A percentile compares a stretch with the other conserved stretches of the same genome.
Evolutionary conservation across 1,284 basidiomycete genomes (phyloP).

Genomic region (Cutaneotrichosporon mucoides): DNA sequence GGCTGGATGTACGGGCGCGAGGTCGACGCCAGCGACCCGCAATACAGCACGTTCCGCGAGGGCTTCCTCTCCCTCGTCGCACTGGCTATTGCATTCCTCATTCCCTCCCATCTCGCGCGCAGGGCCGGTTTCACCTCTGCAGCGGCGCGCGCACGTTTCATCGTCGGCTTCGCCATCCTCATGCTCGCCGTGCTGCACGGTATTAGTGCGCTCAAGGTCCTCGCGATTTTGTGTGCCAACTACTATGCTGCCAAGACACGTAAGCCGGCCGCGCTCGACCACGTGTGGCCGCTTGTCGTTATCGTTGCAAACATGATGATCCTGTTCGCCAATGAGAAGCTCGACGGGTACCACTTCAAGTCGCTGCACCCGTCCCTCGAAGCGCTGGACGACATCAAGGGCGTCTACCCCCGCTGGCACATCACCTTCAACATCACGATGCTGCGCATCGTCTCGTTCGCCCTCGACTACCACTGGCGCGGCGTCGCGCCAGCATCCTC

Average conservation of each 20-base stretch:
- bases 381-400: constrained; percentile 56
- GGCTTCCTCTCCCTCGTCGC: constrained; percentile 62
- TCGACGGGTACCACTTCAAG: constrained; percentile 69
- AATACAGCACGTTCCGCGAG: constrained; percentile 76
- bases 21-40: constrained; percentile 73
- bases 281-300: constrained; percentile 32
- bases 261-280: constrained; percentile 18
- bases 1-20: constrained; percentile 54
- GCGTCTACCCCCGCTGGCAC: constrained; percentile 86
- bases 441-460: constrained; percentile 88
- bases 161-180: constrained; percentile 57
- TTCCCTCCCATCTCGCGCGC: constrained; percentile 29
- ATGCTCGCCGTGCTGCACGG: constrained; percentile 85
- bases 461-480: constrained; percentile 86
- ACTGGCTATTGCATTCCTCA: constrained; percentile 53
- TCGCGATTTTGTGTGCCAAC: constrained; percentile 67
- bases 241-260: constrained; percentile 61
- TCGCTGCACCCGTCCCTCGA: constrained; percentile 58
- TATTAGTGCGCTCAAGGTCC: constrained; percentile 72
- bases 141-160: constrained; percentile 40
- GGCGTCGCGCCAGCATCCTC: constrained; percentile 8
- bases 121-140: neutral
- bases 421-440: constrained; percentile 96
- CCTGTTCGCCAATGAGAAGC: constrained; percentile 73
- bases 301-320: constrained; percentile 69